These are phyloP conservation scores for Acanthamoeba royreba DNA, from an alignment of 208 protist genomes.

Conservation along the genomic window DNA sequence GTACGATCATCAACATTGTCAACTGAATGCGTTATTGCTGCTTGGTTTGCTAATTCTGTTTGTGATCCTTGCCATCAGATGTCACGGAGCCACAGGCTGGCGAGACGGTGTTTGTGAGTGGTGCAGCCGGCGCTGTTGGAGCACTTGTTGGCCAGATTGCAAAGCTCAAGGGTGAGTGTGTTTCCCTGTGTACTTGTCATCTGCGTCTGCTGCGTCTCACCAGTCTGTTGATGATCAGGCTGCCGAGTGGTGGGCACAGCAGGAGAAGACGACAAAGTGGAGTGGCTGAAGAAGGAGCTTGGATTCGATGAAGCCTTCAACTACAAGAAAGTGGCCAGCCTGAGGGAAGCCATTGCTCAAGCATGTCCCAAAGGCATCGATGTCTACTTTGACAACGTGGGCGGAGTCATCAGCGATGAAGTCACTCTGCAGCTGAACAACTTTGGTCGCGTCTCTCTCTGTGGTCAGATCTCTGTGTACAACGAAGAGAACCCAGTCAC, in stretches of 20 bases:
- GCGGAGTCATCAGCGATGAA: slow-evolving; percentile 46
- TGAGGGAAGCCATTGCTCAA: background rate
- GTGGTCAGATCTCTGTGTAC: slow-evolving; percentile 48
- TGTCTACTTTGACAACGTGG: slow-evolving; percentile 71
- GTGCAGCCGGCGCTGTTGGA: slow-evolving; percentile 66
- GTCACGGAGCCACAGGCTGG: background rate
- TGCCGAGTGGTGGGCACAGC: slow-evolving; percentile 62
- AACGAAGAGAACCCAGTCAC: background rate
- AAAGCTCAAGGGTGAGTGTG: background rate
- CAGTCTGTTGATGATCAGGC: background rate
- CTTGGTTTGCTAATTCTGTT: no score
- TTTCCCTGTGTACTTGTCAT: no score
- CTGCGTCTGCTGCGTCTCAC: no score
- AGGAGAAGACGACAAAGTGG: slow-evolving; percentile 58
- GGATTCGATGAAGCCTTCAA: background rate
- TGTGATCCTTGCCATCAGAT: background rate
- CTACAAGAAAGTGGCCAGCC: background rate
- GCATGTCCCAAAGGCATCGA: background rate
- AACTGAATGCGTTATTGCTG: no score
- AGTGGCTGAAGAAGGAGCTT: background rate
- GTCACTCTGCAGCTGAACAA: slow-evolving; percentile 19
- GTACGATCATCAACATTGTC: no score
- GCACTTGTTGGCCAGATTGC: slow-evolving; percentile 41
- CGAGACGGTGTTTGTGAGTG: slow-evolving; percentile 69
- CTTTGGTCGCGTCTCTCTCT: slow-evolving; percentile 51